Evolutionary conservation across 768 basidiomycete genomes (phyloP).

Genomic region (Trametes cingulata): DNA sequence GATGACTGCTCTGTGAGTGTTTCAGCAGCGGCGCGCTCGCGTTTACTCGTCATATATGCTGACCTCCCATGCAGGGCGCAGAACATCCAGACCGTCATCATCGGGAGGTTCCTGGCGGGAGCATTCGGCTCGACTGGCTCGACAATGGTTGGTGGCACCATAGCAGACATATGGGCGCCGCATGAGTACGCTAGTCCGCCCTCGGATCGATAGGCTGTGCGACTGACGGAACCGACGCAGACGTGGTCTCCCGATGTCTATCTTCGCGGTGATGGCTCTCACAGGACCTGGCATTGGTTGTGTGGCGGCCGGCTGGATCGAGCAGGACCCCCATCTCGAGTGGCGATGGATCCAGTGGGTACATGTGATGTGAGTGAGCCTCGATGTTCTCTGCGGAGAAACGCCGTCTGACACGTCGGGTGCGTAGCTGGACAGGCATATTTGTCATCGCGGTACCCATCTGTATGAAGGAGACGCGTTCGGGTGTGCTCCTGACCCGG

Average conservation of each 20-base stretch:
- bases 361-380: slow-evolving; percentile 52
- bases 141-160: slow-evolving; percentile 74
- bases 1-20: slow-evolving; percentile 41
- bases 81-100: slow-evolving; percentile 61
- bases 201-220: neutral
- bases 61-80: slow-evolving; percentile 31
- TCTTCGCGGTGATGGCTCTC: slow-evolving; percentile 64
- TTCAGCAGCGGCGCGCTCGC: neutral
- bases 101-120: slow-evolving; percentile 66
- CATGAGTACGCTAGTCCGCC: slow-evolving; percentile 47
- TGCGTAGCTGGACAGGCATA: slow-evolving; percentile 48
- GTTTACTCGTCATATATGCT: neutral
- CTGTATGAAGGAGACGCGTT: slow-evolving; percentile 72
- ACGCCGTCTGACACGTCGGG: slow-evolving; percentile 8
- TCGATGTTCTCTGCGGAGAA: neutral
- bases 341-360: slow-evolving; percentile 92
- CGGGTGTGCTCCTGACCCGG: slow-evolving; percentile 66
- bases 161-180: slow-evolving; percentile 68
- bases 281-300: slow-evolving; percentile 67
- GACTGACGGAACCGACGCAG: slow-evolving; percentile 37
- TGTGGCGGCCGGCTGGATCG: slow-evolving; percentile 64
- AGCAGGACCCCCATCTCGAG: slow-evolving; percentile 52
- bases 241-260: slow-evolving; percentile 76
- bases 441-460: slow-evolving; percentile 53
- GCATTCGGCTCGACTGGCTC: slow-evolving; percentile 69